Conservation (phyloP, 202 grass and related monocot genomes). For the Saccharum hybrid region DNA sequence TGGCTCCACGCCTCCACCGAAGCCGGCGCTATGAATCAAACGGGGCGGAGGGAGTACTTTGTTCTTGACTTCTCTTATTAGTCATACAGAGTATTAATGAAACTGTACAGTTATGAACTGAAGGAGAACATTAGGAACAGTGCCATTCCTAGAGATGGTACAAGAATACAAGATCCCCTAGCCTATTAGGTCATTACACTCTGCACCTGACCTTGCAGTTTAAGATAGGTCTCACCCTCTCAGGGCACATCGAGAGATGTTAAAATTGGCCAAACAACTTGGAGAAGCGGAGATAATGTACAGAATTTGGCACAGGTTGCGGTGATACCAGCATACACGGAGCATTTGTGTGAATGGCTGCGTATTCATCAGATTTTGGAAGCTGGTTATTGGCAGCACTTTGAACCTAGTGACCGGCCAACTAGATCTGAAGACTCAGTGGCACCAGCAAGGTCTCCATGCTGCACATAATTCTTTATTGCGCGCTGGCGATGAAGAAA, state of each 20-base stretch:
- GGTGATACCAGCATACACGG: background rate
- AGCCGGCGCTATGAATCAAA: background rate
- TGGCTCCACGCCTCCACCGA: too few relatives aligned
- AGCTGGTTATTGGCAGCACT: background rate
- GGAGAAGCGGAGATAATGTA: background rate
- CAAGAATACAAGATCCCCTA: background rate
- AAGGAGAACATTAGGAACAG: background rate
- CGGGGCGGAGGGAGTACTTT: too few relatives aligned
- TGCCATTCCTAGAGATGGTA: background rate
- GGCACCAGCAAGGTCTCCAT: constrained; percentile 4
- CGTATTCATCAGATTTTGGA: background rate
- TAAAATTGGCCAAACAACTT: background rate
- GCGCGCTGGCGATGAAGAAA: background rate
- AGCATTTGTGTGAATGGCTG: background rate
- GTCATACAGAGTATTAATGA: background rate
- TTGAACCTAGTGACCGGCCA: constrained; percentile 5
- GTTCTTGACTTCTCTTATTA: background rate
- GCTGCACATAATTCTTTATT: constrained; percentile 26
- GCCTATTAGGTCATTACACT: background rate
- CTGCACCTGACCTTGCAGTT: background rate
- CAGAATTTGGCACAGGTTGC: constrained; percentile 13
- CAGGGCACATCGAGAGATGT: background rate
- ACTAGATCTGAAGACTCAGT: constrained; percentile 9
- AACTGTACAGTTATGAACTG: background rate
- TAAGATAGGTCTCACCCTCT: background rate